phyloP scores from a whole-genome alignment of 73 alveolate species.

The Paramecium biaurelia region DNA sequence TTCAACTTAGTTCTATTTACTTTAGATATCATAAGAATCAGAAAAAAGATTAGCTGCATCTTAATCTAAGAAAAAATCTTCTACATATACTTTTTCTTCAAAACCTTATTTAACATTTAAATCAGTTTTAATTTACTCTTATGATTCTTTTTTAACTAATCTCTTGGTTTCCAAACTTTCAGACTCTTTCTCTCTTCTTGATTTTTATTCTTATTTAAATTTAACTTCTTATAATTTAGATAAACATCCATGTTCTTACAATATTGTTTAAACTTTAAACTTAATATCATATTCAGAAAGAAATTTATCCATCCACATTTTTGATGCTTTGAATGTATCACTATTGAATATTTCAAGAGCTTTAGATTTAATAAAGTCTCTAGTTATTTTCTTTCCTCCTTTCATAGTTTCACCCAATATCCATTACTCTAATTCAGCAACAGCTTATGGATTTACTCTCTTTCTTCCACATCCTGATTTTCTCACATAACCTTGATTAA shows the following conservation, averaged over 20 bases:
- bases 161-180: not conserved
- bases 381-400: not conserved
- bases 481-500: not conserved
- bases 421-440: not conserved
- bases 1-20: not conserved
- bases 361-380: not conserved
- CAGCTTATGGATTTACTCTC: not conserved
- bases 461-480: conserved; percentile 52
- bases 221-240: not conserved
- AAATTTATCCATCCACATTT: conserved; percentile 27
- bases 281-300: not conserved
- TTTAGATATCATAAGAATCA: not conserved
- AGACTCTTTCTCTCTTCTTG: not conserved
- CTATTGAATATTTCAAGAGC: not conserved
- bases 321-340: conserved; percentile 2
- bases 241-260: not conserved
- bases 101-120: not conserved
- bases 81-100: not conserved
- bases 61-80: not conserved
- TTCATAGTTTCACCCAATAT: not conserved
- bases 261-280: not conserved
- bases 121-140: not conserved
- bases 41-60: not conserved
- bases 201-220: not conserved
- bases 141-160: not conserved